Conservation (phyloP, 495 filamentous ascomycete genomes). For the Platismatia glauca region DNA sequence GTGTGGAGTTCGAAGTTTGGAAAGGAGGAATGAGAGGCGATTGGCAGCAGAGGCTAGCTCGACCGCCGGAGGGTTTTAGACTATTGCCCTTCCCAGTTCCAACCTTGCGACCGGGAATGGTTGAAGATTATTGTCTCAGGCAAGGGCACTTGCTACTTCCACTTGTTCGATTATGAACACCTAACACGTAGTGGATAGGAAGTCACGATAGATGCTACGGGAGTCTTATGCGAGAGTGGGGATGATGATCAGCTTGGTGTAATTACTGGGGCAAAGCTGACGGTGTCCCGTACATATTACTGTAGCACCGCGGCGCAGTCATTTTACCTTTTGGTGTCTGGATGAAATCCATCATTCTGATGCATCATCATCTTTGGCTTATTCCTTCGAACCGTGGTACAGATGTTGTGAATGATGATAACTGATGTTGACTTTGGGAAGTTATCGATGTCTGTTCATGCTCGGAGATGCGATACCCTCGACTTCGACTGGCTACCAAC, state of each 20-base stretch:
- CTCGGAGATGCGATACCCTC: not conserved
- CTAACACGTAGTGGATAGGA: not conserved
- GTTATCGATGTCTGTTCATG: not conserved
- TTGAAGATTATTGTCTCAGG: not conserved
- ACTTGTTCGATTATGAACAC: no score
- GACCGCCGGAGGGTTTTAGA: not conserved
- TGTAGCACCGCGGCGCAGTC: not conserved
- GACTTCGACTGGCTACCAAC: not conserved
- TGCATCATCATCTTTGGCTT: not conserved
- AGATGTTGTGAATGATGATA: no score
- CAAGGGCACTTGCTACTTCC: not conserved
- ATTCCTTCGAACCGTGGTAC: not conserved
- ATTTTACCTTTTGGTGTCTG: not conserved
- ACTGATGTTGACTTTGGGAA: no score
- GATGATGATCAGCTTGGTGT: not conserved
- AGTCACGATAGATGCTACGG: no score
- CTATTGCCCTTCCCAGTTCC: not conserved
- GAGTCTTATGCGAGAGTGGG: not conserved
- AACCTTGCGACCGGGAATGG: no score
- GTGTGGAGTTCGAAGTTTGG: conserved; percentile 1
- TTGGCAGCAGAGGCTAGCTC: not conserved
- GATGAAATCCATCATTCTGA: not conserved
- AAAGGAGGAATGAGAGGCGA: conserved; percentile 8
- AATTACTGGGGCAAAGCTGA: not conserved
- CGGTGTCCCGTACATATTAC: not conserved